Conservation (phyloP, 768 basidiomycete genomes). For the Tulasnella sp. region DNA sequence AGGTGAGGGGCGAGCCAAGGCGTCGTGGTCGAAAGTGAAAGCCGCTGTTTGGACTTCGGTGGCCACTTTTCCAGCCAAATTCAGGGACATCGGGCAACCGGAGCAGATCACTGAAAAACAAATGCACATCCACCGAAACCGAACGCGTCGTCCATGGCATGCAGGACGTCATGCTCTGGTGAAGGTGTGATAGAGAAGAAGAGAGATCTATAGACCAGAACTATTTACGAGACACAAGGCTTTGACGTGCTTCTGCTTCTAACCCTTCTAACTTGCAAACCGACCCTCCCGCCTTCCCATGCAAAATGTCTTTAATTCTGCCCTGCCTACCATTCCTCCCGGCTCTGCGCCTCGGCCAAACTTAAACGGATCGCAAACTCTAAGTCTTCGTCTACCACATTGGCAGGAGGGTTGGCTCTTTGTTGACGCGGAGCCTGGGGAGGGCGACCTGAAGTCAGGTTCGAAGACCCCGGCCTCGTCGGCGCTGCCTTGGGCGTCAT, state of each 20-base stretch:
- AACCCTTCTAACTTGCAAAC: no score
- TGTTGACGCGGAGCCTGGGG: not conserved
- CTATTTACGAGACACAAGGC: not conserved
- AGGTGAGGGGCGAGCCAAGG: not conserved
- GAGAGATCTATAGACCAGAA: not conserved
- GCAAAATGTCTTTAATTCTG: not conserved
- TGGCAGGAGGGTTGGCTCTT: slow-evolving; percentile 15
- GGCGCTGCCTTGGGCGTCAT: not conserved
- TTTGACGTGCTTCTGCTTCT: not conserved
- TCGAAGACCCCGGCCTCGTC: not conserved
- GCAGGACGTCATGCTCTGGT: not conserved
- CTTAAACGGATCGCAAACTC: slow-evolving; percentile 60
- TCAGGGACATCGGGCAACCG: not conserved
- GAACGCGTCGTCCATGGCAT: not conserved
- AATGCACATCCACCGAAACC: not conserved
- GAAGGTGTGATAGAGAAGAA: not conserved
- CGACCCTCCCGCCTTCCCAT: not conserved
- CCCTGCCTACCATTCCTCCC: slow-evolving; percentile 2
- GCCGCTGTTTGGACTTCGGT: not conserved
- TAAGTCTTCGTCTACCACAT: slow-evolving; percentile 56
- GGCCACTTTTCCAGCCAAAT: slow-evolving; percentile 4
- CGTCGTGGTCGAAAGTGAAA: slow-evolving; percentile 4
- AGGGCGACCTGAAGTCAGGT: not conserved
- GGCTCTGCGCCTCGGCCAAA: slow-evolving; percentile 51
- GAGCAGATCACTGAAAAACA: not conserved